A percentile compares a stretch with the other conserved stretches of the same genome.
phyloP scores from a whole-genome alignment of 2,329 filamentous ascomycete genomes.

The Pseudocercospora ulei region DNA sequence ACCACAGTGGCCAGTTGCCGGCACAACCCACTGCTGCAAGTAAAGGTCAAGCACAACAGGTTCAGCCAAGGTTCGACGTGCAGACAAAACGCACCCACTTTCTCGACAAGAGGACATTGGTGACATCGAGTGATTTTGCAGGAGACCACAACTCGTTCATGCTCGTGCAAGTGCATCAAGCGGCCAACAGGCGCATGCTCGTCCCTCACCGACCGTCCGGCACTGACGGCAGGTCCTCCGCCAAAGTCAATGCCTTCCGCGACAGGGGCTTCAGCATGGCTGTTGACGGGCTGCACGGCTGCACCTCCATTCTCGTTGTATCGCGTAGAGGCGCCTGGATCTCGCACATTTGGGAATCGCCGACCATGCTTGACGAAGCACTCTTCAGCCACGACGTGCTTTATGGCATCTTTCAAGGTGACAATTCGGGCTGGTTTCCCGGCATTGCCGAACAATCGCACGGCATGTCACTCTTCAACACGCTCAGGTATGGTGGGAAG shows the following conservation, averaged over 20 bases:
- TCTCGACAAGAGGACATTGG: constrained; percentile 2
- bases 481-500: constrained; percentile 6
- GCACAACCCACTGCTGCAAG: too few relatives aligned
- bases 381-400: constrained; percentile 7
- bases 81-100: not conserved
- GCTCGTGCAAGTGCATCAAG: constrained; percentile 1
- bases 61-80: not conserved
- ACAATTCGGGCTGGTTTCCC: constrained; percentile 9
- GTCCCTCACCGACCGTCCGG: constrained; percentile 3
- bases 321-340: constrained; percentile 12
- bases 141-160: constrained; percentile 7
- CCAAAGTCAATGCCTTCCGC: constrained; percentile 5
- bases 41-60: too few relatives aligned
- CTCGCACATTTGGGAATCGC: constrained; percentile 10
- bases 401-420: constrained; percentile 12
- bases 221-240: constrained; percentile 9
- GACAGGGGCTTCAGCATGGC: constrained; percentile 8
- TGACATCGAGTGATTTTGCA: constrained; percentile 4
- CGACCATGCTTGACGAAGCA: constrained; percentile 4
- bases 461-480: constrained; percentile 10
- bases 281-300: constrained; percentile 7
- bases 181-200: constrained; percentile 1
- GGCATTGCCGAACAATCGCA: constrained; percentile 9
- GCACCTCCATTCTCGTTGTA: constrained; percentile 11
- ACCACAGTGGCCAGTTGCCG: not conserved